These are phyloP conservation scores for Pythium pyrilobum DNA, from an alignment of 352 stramenopile species.

Conservation along the genomic window DNA sequence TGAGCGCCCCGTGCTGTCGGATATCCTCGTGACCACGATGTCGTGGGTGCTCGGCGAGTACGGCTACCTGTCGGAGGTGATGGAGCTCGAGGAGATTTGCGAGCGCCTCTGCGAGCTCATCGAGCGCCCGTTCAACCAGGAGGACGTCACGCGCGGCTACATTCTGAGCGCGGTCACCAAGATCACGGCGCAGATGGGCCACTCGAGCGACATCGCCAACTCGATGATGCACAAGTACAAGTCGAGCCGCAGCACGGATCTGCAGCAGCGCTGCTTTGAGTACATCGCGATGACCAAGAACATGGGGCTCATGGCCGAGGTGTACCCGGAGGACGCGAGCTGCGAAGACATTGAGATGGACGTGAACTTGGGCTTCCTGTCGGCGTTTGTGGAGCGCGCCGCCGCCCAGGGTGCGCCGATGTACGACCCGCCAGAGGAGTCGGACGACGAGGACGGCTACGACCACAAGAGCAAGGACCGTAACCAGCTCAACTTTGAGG, in stretches of 20 bases:
- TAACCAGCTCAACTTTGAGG: constrained; percentile 83
- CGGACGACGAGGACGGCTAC: constrained; percentile 93
- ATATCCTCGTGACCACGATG: constrained; percentile 97
- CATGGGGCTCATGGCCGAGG: constrained; percentile 84
- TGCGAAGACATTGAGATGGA: constrained; percentile 95
- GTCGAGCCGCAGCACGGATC: constrained; percentile 92
- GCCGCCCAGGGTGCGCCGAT: constrained; percentile 87
- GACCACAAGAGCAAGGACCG: constrained; percentile 50
- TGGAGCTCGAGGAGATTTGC: constrained; percentile 93
- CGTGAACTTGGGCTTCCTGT: constrained; percentile 94
- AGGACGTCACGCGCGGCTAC: constrained; percentile 93
- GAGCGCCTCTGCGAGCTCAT: constrained; percentile 93
- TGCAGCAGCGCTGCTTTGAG: constrained; percentile 99
- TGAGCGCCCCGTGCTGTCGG: constrained; percentile 91
- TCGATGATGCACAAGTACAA: constrained; percentile 97
- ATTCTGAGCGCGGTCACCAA: constrained; percentile 97
- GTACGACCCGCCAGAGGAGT: constrained; percentile 95
- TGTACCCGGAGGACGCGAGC: constrained; percentile 97
- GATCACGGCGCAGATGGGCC: constrained; percentile 94
- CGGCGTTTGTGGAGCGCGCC: constrained; percentile 92
- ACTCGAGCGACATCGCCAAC: constrained; percentile 87
- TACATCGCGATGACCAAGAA: constrained; percentile 95
- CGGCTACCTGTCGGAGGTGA: constrained; percentile 93
- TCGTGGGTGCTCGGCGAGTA: constrained; percentile 99
- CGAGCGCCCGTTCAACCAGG: constrained; percentile 77